These are phyloP conservation scores for Zygosaccharomyces rouxii DNA, from an alignment of 805 yeast species.

Conservation along the genomic window DNA sequence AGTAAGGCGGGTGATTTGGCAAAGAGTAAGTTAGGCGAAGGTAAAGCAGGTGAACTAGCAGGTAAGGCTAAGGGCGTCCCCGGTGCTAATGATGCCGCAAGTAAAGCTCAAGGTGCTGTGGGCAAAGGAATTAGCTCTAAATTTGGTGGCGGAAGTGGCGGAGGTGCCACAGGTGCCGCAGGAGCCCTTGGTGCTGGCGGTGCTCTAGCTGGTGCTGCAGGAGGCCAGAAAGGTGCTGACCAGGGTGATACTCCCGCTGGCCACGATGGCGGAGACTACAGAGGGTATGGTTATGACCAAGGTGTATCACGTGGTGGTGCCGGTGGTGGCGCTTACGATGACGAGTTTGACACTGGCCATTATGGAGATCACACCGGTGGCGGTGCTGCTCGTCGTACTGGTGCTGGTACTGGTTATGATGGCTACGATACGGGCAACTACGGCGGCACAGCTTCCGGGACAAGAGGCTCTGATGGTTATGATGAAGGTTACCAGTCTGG, in stretches of 20 bases:
- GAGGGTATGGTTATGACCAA: no score
- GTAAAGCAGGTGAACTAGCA: neutral
- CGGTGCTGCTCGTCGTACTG: neutral
- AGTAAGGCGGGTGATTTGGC: neutral
- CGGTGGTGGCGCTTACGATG: neutral
- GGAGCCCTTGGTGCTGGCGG: neutral
- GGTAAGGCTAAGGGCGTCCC: slow-evolving; percentile 4
- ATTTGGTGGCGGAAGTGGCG: neutral
- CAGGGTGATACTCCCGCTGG: neutral
- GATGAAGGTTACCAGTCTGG: no score
- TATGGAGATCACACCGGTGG: no score
- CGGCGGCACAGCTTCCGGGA: neutral
- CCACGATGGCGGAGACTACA: neutral
- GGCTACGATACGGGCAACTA: neutral
- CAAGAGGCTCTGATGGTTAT: neutral
- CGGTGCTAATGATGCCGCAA: neutral
- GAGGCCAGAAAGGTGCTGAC: neutral
- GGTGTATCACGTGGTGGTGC: neutral
- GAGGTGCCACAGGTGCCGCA: neutral
- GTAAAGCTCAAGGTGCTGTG: neutral
- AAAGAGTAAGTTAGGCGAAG: neutral
- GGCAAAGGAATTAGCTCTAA: neutral
- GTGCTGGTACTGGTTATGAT: neutral
- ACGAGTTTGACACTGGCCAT: neutral
- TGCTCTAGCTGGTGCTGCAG: neutral